Evolutionary conservation across 306 rosid species (phyloP).

Genomic region (Coriaria nepalensis): DNA sequence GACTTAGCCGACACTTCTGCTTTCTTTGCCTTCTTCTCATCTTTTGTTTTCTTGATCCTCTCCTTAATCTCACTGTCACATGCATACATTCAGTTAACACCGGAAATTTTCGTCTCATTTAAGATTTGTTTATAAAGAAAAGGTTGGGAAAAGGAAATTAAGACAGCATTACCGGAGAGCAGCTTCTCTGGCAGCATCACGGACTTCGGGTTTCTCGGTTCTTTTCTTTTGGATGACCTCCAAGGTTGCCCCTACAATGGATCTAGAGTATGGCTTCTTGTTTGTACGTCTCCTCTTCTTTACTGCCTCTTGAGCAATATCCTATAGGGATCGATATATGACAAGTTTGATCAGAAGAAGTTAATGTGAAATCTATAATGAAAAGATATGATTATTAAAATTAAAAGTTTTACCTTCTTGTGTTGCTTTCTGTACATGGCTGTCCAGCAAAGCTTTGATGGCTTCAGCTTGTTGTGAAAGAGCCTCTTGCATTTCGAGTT

Average conservation of each 20-base stretch:
- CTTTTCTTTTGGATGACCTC: conserved; percentile 64
- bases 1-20: conserved; percentile 57
- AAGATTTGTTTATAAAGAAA: too few relatives aligned
- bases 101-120: too few relatives aligned
- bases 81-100: not conserved
- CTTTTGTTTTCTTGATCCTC: conserved; percentile 77
- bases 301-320: conserved; percentile 65
- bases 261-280: conserved; percentile 64
- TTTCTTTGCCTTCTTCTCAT: conserved; percentile 82
- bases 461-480: conserved; percentile 71
- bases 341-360: not conserved
- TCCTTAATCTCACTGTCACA: conserved; percentile 66
- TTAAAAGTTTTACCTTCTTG: conserved; percentile 38
- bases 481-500: conserved; percentile 75
- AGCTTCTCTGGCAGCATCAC: conserved; percentile 78
- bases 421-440: conserved; percentile 86
- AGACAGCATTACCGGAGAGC: conserved; percentile 42
- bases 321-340: conserved; percentile 17
- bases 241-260: conserved; percentile 54
- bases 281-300: conserved; percentile 60
- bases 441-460: conserved; percentile 81
- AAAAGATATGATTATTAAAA: not conserved
- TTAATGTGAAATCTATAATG: not conserved
- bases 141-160: not conserved
- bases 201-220: conserved; percentile 57